Base-by-base conservation (phyloP, 768 basidiomycete species). In the Lenzites betulinus region DNA sequence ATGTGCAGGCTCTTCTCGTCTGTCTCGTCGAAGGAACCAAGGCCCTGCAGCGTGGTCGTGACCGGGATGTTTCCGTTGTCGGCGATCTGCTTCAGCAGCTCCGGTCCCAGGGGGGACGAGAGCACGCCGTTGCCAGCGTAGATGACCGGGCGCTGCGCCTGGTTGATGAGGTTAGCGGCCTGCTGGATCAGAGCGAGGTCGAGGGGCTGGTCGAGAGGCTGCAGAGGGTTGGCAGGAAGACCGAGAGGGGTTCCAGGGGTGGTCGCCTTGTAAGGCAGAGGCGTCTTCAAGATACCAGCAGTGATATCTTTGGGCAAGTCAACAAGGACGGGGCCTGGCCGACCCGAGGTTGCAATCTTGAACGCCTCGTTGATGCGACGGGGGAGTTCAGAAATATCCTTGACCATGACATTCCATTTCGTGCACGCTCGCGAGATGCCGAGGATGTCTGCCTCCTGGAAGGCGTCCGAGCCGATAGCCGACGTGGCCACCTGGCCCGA, bases 331-430 rank as follows among this genome's bases (percentile, higher is more conserved):
- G 97, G 97, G 0, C 97, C 97, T 0, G 97, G 97, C 28, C 97
- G 87, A 0, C 97, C 97, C 7, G 94, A 92, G 1, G 93, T 95
- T 15, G 97, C 97, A 64, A 99, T 98, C 75, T 98, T 97, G 85
- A 99, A 98, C 0, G 97, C 97, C 74, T 99, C 97, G 72, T 98
- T 98, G 71, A 98, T 96, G 59, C 97, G 83, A 43, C 96, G 80
- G 15, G 97, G 97, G 2, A 98, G 82, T 75, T 98, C 97, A 13
- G 91, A 75, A 60, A 98, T 93, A 70, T 95, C 95, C 76, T 98
- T 98, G 52, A 98, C 93, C 95, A 98, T 96, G 62, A 99, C 96
- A 71, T 99, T 98, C 97, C 97, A 98, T 74, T 98, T 99, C 25
- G 97, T 98, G 78, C 97, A 99, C 67, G 89, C 88, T 51, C 96